Percentiles rank a stretch among this genome's conserved stretches.
Evolutionary conservation across 352 stramenopile genomes (phyloP).

Genomic region (Pythium utonaiense): DNA sequence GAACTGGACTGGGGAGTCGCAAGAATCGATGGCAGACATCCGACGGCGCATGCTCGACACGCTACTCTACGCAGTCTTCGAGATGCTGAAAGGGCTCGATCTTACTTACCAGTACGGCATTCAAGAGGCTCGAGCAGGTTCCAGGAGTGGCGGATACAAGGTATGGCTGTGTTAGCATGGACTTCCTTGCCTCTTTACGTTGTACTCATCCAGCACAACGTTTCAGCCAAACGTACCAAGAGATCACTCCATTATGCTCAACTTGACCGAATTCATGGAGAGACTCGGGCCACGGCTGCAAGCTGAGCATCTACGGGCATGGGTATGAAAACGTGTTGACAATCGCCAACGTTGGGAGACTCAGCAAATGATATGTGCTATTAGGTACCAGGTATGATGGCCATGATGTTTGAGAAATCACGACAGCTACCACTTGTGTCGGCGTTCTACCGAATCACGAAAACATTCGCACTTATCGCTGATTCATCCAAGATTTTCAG

Average conservation of each 20-base stretch:
- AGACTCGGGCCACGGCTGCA: constrained; percentile 39
- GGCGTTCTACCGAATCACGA: constrained; percentile 27
- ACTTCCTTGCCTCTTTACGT: no score
- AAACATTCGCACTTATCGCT: constrained; percentile 10
- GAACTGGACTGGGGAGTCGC: neutral
- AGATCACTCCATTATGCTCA: constrained; percentile 81
- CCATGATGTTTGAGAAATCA: constrained; percentile 21
- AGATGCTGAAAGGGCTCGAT: constrained; percentile 53
- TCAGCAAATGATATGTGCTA: neutral
- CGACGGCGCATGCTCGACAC: constrained; percentile 46
- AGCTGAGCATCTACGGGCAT: neutral
- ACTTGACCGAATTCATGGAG: constrained; percentile 73
- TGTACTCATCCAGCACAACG: neutral
- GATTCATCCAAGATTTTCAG: constrained; percentile 9
- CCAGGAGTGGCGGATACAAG: constrained; percentile 39
- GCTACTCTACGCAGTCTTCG: constrained; percentile 41
- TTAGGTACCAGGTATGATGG: constrained; percentile 22
- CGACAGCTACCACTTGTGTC: constrained; percentile 27
- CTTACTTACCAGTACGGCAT: constrained; percentile 68
- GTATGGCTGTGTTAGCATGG: constrained; percentile 21
- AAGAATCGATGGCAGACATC: constrained; percentile 12
- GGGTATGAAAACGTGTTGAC: neutral
- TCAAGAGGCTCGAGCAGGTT: constrained; percentile 34
- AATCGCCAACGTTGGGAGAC: neutral
- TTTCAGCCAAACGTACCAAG: constrained; percentile 53